Evolutionary conservation across 768 basidiomycete species (phyloP), one percentile per base, ranked within the genome.

Genomic region (Rhizopogon vesiculosus): DNA sequence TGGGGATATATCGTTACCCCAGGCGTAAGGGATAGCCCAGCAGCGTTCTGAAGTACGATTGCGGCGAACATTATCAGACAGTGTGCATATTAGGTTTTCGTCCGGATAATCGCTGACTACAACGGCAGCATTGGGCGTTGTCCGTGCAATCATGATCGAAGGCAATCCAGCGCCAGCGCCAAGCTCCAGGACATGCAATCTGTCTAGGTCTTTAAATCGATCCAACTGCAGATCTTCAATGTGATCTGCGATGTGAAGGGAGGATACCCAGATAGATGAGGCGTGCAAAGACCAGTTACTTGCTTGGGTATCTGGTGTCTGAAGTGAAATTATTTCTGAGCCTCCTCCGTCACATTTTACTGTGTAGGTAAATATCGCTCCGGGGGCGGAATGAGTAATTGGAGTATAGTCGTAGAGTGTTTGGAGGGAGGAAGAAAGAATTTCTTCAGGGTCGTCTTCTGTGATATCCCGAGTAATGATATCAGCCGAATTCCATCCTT

Each of bases 261-360:
- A 81, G 5, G 89, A 78, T 6, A 76, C 71, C 90, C 88, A 92
- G 63, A 91, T 82, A 15, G 86, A 86, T 22, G 86, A 84, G 1
- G 89, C 90, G 56, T 92, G 89, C 3, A 91, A 68, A 1, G 80
- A 75, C 89, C 89, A 91, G 62, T 91, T 89, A 16, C 76, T 73
- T 19, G 85, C 72, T 10, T 78, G 72, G 10, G 88, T 85, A 63
- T 90, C 85, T 10, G 89, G 88, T 2, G 79, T 84, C 43, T 51
- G 49, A 35, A 56, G 61, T 44, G 63, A 62, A 42, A 57, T 43
- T 10, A 53, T 22, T 57, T 48, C 55, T 52, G 59, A 58, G 15
- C 15, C 19, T 38, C 19, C 33, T 22, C 33, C 18, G 1, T 38
- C 15, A 22, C 3, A 15, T 5, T 56, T 45, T 42, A 64, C 55